A percentile compares a stretch with the other conserved stretches of the same genome.
These are phyloP conservation scores for Saccharomyces pastorianus DNA, from an alignment of 1,139 yeast species.

Conservation along the genomic window DNA sequence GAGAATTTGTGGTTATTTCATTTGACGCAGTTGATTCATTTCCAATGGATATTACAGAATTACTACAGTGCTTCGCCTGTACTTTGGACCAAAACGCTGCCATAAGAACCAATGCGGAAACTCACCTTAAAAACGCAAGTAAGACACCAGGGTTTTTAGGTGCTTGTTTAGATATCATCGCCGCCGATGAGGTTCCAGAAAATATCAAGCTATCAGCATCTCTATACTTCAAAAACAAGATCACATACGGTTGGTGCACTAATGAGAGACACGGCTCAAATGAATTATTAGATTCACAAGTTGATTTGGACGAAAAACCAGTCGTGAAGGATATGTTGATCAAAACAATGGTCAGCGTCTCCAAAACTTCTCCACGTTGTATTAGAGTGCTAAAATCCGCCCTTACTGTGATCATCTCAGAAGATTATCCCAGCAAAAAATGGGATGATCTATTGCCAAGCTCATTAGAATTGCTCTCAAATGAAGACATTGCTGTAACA, in stretches of 20 bases:
- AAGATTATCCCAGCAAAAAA: slow-evolving; percentile 52
- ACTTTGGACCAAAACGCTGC: slow-evolving; percentile 65
- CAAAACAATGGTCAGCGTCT: slow-evolving; percentile 35
- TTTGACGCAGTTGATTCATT: background rate
- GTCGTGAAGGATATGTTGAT: slow-evolving; percentile 52
- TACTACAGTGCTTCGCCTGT: slow-evolving; percentile 73
- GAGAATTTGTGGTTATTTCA: background rate
- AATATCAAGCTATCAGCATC: slow-evolving; percentile 73
- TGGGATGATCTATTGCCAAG: slow-evolving; percentile 65
- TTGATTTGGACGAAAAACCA: slow-evolving; percentile 66
- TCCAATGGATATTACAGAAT: slow-evolving; percentile 55
- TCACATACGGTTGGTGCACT: slow-evolving; percentile 56
- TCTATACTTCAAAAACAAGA: slow-evolving; percentile 74
- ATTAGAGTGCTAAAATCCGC: slow-evolving; percentile 48
- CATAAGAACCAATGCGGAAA: slow-evolving; percentile 63
- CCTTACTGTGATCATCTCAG: slow-evolving; percentile 52
- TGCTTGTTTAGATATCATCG: slow-evolving; percentile 71
- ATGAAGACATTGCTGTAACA: slow-evolving; percentile 46
- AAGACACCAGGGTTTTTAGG: slow-evolving; percentile 63
- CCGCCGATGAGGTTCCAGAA: slow-evolving; percentile 45
- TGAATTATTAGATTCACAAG: slow-evolving; percentile 31
- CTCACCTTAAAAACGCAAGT: slow-evolving; percentile 50
- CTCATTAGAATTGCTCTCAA: slow-evolving; percentile 50
- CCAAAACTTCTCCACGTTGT: slow-evolving; percentile 32
- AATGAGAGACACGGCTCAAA: slow-evolving; percentile 21